Evolutionary conservation across 768 basidiomycete genomes (phyloP).

Genomic region (Royoungia palumana): DNA sequence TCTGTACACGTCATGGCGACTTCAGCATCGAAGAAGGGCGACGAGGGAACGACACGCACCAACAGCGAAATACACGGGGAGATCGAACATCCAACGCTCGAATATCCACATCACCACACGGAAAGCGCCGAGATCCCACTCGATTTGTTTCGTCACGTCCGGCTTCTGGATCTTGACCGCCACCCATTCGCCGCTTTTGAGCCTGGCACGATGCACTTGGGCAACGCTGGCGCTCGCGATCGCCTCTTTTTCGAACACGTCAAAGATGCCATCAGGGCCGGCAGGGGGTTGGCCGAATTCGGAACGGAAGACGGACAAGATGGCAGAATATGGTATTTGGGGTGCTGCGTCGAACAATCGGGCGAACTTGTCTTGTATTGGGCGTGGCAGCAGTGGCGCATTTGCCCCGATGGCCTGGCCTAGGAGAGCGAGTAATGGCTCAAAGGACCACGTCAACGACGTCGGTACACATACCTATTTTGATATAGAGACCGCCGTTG

Average conservation of each 20-base stretch:
- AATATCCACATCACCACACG: slow-evolving; percentile 76
- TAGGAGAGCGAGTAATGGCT: slow-evolving; percentile 5
- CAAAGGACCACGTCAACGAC: background rate
- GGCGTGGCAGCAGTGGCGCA: slow-evolving; percentile 76
- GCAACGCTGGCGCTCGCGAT: slow-evolving; percentile 89
- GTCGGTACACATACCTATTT: slow-evolving; percentile 51
- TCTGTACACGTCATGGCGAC: slow-evolving; percentile 43
- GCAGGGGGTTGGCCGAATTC: slow-evolving; percentile 67
- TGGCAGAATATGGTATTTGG: slow-evolving; percentile 68
- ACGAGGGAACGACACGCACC: slow-evolving; percentile 40
- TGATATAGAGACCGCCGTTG: slow-evolving; percentile 86
- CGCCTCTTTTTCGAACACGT: slow-evolving; percentile 70
- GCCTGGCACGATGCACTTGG: slow-evolving; percentile 82
- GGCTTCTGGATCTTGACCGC: slow-evolving; percentile 96
- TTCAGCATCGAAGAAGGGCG: background rate
- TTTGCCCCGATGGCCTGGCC: slow-evolving; percentile 84
- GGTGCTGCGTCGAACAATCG: slow-evolving; percentile 88
- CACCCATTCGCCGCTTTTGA: slow-evolving; percentile 60
- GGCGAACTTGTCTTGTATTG: slow-evolving; percentile 79
- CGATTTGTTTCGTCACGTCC: slow-evolving; percentile 79
- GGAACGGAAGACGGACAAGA: slow-evolving; percentile 61
- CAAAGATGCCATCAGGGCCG: slow-evolving; percentile 73
- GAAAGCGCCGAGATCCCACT: slow-evolving; percentile 76
- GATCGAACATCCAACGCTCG: slow-evolving; percentile 76
- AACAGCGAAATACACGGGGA: slow-evolving; percentile 79